Base-by-base conservation (phyloP, 2,329 filamentous ascomycete species). In the Fusarium beomiforme region DNA sequence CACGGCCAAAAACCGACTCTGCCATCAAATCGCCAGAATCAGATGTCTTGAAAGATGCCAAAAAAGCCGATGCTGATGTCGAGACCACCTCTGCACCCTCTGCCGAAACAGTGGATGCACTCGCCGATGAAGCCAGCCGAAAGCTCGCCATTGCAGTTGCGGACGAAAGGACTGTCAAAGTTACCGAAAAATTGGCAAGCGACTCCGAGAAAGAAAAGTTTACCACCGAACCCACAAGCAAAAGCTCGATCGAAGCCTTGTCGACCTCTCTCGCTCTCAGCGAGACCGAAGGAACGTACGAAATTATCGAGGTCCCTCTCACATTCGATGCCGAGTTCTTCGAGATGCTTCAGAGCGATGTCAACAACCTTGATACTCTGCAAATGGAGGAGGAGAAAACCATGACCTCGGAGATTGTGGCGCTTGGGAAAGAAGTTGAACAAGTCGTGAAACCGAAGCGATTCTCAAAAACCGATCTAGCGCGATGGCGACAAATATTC, bases 291-390 rank as follows among this genome's bases (percentile, higher is more conserved):
- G 70, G 70, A 33, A 67, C 41, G 9, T 78, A 78, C 50, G 79
- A 82, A 64, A 80, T 74, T 13, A 79, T 97, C n/a, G 91, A 95
- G 78, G 88, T 97, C 10, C 92, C 93, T 21, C 83, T 97, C 5
- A 89, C 89, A 4, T 93, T 93, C 26, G 93, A 96, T 76, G 86
- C 87, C 23, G 89, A 94, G 77, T 97, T 97, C 80, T 97, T 97
- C 79, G 86, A 89, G 31, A 88, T 92, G 42, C 86, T 97, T 11
- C 90, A 92, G 75, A 87, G 85, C 44, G 92, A 95, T 77, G 87
- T 97, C 19, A 87, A 86, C 24, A 87, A 88, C 46, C 83, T 97
- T 6, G 92, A 93, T 70, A 83, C 83, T 1, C 83, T 97, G 6
- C 92, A 95, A 69, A 83, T 85, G 39, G 82, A 86, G 44, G 92